phyloP scores from a whole-genome alignment of 768 basidiomycete genomes.

The Arthromyces matolae region DNA sequence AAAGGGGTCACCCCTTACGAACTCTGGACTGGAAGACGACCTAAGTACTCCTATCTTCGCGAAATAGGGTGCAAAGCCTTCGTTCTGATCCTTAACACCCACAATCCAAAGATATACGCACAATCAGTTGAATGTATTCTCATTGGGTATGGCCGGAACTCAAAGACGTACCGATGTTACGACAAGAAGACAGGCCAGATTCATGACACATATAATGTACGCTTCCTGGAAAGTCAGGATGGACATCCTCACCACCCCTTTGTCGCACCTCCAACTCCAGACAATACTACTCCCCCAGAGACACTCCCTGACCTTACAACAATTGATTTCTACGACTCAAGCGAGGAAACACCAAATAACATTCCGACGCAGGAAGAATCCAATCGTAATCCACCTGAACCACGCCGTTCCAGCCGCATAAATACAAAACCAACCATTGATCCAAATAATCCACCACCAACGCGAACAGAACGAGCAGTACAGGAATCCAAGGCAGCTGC shows the following conservation, averaged over 20 bases:
- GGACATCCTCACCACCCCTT: background rate
- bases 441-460: background rate
- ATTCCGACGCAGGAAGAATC: no score
- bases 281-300: background rate
- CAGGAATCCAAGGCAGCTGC: background rate
- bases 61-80: constrained; percentile 33
- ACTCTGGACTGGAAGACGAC: no score
- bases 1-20: no score
- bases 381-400: background rate
- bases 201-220: constrained; percentile 21
- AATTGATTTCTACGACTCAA: background rate
- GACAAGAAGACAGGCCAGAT: constrained; percentile 17
- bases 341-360: no score
- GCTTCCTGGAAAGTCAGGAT: constrained; percentile 24
- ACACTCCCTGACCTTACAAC: background rate
- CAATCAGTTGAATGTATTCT: constrained; percentile 31
- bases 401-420: background rate
- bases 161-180: constrained; percentile 32
- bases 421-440: background rate
- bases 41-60: constrained; percentile 24
- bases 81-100: constrained; percentile 30
- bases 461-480: background rate
- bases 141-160: constrained; percentile 31
- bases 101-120: constrained; percentile 23
- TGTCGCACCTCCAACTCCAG: background rate